These are phyloP conservation scores for Coemansia sp. DNA, from an alignment of 192 early-diverging fungal genomes.

Conservation along the genomic window DNA sequence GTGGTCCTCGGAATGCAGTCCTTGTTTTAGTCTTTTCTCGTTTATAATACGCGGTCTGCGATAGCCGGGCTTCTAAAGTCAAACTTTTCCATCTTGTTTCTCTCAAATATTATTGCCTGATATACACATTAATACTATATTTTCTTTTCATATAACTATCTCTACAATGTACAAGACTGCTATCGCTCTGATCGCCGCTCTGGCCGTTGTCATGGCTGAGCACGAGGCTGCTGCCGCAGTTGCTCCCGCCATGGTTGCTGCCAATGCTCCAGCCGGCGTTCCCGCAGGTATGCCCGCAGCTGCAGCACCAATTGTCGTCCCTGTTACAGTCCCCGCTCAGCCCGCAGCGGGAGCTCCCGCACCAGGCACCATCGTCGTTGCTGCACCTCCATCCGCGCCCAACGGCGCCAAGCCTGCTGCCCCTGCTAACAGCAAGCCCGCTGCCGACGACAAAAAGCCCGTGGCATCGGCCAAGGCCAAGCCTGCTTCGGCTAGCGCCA, in stretches of 20 bases:
- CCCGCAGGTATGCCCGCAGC: background rate
- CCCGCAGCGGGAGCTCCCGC: background rate
- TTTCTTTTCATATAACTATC: background rate
- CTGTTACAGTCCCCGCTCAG: background rate
- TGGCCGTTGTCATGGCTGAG: constrained; percentile 9
- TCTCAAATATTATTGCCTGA: background rate
- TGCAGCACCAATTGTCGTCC: background rate
- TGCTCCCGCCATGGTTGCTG: background rate
- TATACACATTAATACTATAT: background rate
- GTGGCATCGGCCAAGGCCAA: constrained; percentile 24
- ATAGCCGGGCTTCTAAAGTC: background rate
- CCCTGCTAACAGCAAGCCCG: background rate
- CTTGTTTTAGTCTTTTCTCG: background rate
- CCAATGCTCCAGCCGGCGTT: background rate
- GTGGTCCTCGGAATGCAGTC: background rate
- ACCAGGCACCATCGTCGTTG: background rate
- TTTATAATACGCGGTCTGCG: background rate
- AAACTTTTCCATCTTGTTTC: background rate
- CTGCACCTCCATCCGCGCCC: background rate
- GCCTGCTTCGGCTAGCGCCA: constrained; percentile 5
- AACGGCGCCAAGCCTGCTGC: constrained; percentile 5
- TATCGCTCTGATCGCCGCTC: constrained; percentile 3
- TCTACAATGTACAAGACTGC: constrained; percentile 3
- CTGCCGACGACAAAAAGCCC: constrained; percentile 17
- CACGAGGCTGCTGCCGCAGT: background rate